Evolutionary conservation across 2,329 filamentous ascomycete species (phyloP).

Genomic region (Colletotrichum melonis): DNA sequence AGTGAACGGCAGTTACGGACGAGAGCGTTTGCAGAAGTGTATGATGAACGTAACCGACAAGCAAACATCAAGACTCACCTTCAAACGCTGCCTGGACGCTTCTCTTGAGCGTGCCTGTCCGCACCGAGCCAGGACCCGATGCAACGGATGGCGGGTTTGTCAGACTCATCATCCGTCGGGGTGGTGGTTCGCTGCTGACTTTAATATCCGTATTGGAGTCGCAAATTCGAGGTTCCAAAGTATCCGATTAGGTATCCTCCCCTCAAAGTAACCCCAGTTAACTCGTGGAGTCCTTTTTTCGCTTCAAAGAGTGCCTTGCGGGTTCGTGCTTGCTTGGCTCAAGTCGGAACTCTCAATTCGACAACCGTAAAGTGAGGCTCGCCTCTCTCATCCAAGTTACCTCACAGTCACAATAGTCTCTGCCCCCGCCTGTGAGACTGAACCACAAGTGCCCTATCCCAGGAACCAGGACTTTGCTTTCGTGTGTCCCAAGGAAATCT

Average conservation of each 20-base stretch:
- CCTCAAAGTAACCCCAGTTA: slow-evolving; percentile 1
- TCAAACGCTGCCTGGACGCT: slow-evolving; percentile 71
- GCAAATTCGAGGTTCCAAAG: slow-evolving; percentile 9
- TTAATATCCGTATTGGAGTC: slow-evolving; percentile 8
- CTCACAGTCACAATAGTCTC: not conserved
- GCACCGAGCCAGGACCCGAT: slow-evolving; percentile 59
- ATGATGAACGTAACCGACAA: slow-evolving; percentile 9
- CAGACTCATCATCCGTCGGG: slow-evolving; percentile 57
- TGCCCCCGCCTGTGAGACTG: slow-evolving; percentile 4
- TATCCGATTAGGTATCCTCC: slow-evolving; percentile 3
- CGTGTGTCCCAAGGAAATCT: slow-evolving; percentile 2
- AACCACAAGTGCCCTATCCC: slow-evolving; percentile 16
- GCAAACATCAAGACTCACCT: slow-evolving; percentile 55
- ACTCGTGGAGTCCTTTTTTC: not conserved
- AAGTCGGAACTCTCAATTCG: slow-evolving; percentile 2
- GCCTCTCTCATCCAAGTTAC: not conserved
- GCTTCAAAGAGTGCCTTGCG: not conserved
- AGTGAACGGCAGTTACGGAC: not conserved
- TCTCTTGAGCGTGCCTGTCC: slow-evolving; percentile 62
- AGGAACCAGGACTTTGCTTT: slow-evolving; percentile 16
- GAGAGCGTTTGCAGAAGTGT: not conserved
- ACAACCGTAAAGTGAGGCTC: not conserved
- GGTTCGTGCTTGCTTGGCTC: slow-evolving; percentile 8
- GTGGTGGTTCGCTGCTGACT: slow-evolving; percentile 17
- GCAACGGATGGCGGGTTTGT: slow-evolving; percentile 64